These are phyloP conservation scores for Raffaelea arxii DNA, from an alignment of 2,329 filamentous ascomycete species.

Conservation along the genomic window DNA sequence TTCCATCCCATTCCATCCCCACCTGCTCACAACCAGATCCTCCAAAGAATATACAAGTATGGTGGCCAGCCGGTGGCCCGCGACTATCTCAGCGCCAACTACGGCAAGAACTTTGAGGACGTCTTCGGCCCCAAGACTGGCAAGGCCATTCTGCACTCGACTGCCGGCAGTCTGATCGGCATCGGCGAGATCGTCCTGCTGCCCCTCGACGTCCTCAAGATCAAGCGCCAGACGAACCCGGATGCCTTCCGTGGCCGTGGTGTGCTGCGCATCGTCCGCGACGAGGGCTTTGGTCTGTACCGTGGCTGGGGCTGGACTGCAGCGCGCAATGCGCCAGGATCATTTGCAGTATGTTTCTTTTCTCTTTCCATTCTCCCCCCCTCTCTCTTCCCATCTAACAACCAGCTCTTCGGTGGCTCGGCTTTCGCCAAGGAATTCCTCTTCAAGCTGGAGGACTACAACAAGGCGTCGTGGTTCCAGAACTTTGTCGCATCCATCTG, in stretches of 20 bases:
- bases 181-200: slow-evolving; percentile 95
- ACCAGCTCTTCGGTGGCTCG: slow-evolving; percentile 89
- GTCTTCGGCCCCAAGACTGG: slow-evolving; percentile 94
- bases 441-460: slow-evolving; percentile 86
- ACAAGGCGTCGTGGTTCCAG: slow-evolving; percentile 85
- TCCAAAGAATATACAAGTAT: slow-evolving; percentile 98
- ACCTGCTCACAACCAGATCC: slow-evolving; percentile 29
- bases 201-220: slow-evolving; percentile 94
- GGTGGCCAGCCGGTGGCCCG: slow-evolving; percentile 92
- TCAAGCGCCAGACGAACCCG: slow-evolving; percentile 98
- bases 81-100: slow-evolving; percentile 74
- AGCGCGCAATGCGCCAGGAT: slow-evolving; percentile 90
- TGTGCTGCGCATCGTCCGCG: slow-evolving; percentile 76
- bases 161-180: slow-evolving; percentile 88
- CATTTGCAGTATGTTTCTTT: slow-evolving; percentile 67
- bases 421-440: slow-evolving; percentile 97
- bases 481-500: slow-evolving; percentile 97
- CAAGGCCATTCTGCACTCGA: slow-evolving; percentile 97
- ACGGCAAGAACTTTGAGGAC: slow-evolving; percentile 73
- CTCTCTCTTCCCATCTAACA: neutral
- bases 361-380: neutral
- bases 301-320: slow-evolving; percentile 97
- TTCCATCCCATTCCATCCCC: neutral
- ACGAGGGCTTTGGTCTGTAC: slow-evolving; percentile 94
- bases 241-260: slow-evolving; percentile 94